Evolutionary conservation across 2,329 filamentous ascomycete species (phyloP).

Genomic region (Verticillium dahliae): DNA sequence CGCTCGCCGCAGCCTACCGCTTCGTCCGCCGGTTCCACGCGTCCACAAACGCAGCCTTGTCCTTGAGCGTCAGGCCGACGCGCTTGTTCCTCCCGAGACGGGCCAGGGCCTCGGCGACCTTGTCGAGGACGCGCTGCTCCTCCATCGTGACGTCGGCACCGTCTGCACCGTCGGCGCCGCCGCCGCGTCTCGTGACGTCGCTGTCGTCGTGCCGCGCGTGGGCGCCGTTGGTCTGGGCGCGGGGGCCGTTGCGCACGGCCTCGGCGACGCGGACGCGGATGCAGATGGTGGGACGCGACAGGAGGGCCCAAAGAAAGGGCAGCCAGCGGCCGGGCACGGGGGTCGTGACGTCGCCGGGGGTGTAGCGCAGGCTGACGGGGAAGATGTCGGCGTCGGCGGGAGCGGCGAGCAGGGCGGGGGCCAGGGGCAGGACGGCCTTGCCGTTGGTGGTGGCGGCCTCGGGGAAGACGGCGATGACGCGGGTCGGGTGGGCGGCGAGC

Average conservation of each 20-base stretch:
- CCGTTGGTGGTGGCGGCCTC: slow-evolving; percentile 95
- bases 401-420: slow-evolving; percentile 65
- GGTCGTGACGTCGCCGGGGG: slow-evolving; percentile 82
- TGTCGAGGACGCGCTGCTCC: slow-evolving; percentile 68
- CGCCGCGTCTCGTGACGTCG: slow-evolving; percentile 19
- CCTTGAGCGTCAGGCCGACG: slow-evolving; percentile 73
- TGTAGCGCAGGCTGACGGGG: slow-evolving; percentile 84
- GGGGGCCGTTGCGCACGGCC: slow-evolving; percentile 50
- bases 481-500: slow-evolving; percentile 59
- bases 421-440: slow-evolving; percentile 78
- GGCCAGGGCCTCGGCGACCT: slow-evolving; percentile 80
- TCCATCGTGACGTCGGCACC: slow-evolving; percentile 35
- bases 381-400: slow-evolving; percentile 70
- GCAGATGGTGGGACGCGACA: slow-evolving; percentile 78
- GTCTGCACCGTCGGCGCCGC: slow-evolving; percentile 4
- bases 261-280: slow-evolving; percentile 89
- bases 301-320: slow-evolving; percentile 77
- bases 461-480: slow-evolving; percentile 81
- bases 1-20: slow-evolving; percentile 1
- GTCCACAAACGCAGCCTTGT: slow-evolving; percentile 77
- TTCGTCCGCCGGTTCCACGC: slow-evolving; percentile 45
- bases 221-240: slow-evolving; percentile 26
- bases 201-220: slow-evolving; percentile 23
- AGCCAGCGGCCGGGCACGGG: slow-evolving; percentile 71
- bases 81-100: slow-evolving; percentile 81